Conservation (phyloP, 768 basidiomycete species). For the Boletus patriciae region DNA sequence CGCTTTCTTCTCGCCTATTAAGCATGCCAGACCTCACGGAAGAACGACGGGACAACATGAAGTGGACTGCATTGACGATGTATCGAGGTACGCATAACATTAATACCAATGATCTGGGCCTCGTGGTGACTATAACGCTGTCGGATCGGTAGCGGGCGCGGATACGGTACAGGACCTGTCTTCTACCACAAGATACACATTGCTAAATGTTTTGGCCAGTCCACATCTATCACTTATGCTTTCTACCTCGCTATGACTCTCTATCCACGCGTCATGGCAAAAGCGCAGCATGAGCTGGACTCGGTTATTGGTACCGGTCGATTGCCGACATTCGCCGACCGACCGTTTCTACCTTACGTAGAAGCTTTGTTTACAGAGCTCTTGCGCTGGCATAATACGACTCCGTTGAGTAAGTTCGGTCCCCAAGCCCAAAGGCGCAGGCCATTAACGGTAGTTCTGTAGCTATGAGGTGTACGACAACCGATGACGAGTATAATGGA, state of each 20-base stretch:
- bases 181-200: not conserved
- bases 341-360: conserved; percentile 26
- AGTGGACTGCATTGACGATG: conserved; percentile 14
- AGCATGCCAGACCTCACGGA: not conserved
- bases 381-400: conserved; percentile 17
- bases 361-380: conserved; percentile 26
- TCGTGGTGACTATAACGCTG: not conserved
- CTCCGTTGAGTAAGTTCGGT: conserved; percentile 2
- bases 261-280: conserved; percentile 24
- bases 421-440: not conserved
- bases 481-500: conserved; percentile 16
- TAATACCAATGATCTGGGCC: not conserved
- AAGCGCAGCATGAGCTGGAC: conserved; percentile 28
- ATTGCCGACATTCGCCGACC: conserved; percentile 26
- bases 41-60: conserved; percentile 14
- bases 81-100: conserved; percentile 7
- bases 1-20: conserved; percentile 12
- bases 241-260: conserved; percentile 30
- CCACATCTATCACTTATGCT: conserved; percentile 9
- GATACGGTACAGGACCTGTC: conserved; percentile 32
- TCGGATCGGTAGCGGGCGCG: conserved; percentile 12
- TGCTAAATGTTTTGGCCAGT: conserved; percentile 1
- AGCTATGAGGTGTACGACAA: conserved; percentile 7
- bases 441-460: not conserved
- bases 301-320: conserved; percentile 20